Percentiles rank a stretch among this genome's conserved stretches.
These are phyloP conservation scores for Ceratocystis cubensis DNA, from an alignment of 2,329 filamentous ascomycete species.

Conservation along the genomic window DNA sequence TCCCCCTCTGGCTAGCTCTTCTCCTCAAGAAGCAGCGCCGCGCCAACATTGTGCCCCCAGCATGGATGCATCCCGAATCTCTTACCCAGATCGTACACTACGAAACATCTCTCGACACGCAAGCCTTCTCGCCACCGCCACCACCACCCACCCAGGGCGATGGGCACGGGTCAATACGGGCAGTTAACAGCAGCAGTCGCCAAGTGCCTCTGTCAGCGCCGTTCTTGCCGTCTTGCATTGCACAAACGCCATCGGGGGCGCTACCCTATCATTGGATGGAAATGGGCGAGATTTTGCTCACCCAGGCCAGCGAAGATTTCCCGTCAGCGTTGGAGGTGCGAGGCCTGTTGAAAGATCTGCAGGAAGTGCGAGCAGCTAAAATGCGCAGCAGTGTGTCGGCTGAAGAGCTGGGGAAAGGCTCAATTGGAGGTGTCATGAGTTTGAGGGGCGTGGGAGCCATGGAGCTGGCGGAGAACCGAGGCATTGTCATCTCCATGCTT, in stretches of 20 bases:
- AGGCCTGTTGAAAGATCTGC: conserved; percentile 62
- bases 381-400: conserved; percentile 62
- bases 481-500: conserved; percentile 73
- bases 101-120: conserved; percentile 60
- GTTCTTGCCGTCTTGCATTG: conserved; percentile 65
- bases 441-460: conserved; percentile 72
- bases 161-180: conserved; percentile 38
- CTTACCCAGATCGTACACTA: conserved; percentile 66
- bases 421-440: conserved; percentile 55
- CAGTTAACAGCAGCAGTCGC: conserved; percentile 28
- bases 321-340: conserved; percentile 59
- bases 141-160: conserved; percentile 35
- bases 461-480: conserved; percentile 78
- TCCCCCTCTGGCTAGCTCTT: conserved; percentile 90
- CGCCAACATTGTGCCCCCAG: conserved; percentile 80
- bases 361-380: conserved; percentile 83
- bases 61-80: conserved; percentile 71
- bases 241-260: conserved; percentile 51
- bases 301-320: conserved; percentile 75
- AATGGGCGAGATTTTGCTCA: conserved; percentile 72
- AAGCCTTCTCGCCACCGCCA: conserved; percentile 66
- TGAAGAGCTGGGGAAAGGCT: conserved; percentile 46
- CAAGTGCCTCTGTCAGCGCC: conserved; percentile 47
- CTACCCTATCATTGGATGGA: conserved; percentile 96
- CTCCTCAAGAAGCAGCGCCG: conserved; percentile 88